Conservation (phyloP, 2,329 filamentous ascomycete species). For the Bertia moriformis region DNA sequence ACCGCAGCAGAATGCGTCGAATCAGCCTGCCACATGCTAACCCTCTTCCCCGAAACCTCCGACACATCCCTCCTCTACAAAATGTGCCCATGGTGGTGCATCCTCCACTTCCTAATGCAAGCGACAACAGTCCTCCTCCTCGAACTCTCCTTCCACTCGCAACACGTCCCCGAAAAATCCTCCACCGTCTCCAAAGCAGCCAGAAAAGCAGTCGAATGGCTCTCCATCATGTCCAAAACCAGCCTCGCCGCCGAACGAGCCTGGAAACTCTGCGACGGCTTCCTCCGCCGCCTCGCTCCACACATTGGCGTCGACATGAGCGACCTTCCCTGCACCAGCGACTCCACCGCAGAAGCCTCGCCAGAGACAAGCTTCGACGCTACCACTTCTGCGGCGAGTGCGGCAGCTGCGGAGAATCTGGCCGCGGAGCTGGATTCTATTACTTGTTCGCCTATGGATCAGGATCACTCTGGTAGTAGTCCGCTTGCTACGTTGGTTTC, state of each 20-base stretch:
- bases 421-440: constrained; percentile 9
- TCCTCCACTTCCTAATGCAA: neutral
- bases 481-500: constrained; percentile 3
- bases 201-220: constrained; percentile 18
- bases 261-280: constrained; percentile 8
- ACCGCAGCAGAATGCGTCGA: neutral
- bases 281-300: constrained; percentile 16
- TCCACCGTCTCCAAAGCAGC: constrained; percentile 16
- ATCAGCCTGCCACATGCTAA: constrained; percentile 1
- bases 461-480: too few relatives aligned
- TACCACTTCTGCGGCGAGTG: neutral
- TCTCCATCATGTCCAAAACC: constrained; percentile 13
- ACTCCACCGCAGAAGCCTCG: neutral
- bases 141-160: neutral
- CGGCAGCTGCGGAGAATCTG: constrained; percentile 5
- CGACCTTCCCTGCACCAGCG: constrained; percentile 9
- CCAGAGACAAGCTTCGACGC: neutral
- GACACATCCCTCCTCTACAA: neutral
- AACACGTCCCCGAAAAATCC: neutral
- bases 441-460: constrained; percentile 10
- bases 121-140: neutral
- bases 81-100: neutral
- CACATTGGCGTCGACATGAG: constrained; percentile 13
- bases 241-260: constrained; percentile 14
- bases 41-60: neutral